Evolutionary conservation across 768 basidiomycete species (phyloP), one percentile per base, ranked within the genome.

Genomic region (Tulasnella calospora): DNA sequence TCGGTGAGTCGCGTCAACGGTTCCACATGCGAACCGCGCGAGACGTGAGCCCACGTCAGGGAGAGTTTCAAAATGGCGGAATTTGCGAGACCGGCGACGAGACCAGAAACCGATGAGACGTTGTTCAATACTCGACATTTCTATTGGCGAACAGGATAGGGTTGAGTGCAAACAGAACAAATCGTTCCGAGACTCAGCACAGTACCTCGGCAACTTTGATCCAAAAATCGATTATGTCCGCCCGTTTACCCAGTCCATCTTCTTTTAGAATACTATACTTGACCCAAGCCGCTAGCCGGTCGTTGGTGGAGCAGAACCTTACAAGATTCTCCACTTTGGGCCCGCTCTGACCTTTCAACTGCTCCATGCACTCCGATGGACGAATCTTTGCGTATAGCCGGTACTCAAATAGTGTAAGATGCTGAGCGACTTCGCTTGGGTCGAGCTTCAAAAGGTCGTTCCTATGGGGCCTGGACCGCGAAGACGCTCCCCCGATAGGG

Each of bases 351-450:
- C 76, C 74, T 78, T 87, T 88, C 6, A 87, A 83, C 83, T 93
- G 93, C 8, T 84, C 83, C 38, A 97, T 85, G 83, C 93, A 97
- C 81, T 96, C 94, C 57, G 89, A 89, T 9, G 90, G 87, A 12
- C 89, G 88, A 77, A 96, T 89, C 82, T 89, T 90, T 79, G 86
- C 84, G 83, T 95, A 97, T 8, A 91, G 86, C 47, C 87, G 84
- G 77, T 88, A 89, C 83, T 96, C 94, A 79, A 90, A 86, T 69
- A 96, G 84, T n/a, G 92, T 90, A 67, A 97, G 86, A 81, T 96
- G 94, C 61, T 94, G 90, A 0, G 94, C 94, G 44, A 97, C 82
- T 77, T 92, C 89, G 30, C 87, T 82, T 1, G 93, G 87, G 81
- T 93, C 90, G 79, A 92, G 86, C 80, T 89, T 88, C 17, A 89